Base-by-base conservation (phyloP, 2,329 filamentous ascomycete genomes). In the Sphaceloma murrayae region DNA sequence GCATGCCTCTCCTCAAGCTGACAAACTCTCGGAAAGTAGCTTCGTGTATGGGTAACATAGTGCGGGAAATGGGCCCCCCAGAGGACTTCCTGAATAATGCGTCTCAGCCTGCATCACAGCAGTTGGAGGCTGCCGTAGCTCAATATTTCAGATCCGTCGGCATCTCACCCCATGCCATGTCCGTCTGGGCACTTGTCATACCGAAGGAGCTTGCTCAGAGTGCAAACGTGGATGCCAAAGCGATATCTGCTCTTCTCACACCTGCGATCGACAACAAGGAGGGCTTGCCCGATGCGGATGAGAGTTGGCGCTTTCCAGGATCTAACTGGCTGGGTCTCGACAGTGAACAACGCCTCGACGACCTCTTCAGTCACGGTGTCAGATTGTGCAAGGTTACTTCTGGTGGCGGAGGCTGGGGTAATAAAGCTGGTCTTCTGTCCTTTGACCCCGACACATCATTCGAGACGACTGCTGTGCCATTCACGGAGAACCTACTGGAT, bases 391-490 rank as follows among this genome's bases (percentile, higher is more conserved):
- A 63, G 43, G 62, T 67, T 72, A 75, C 88, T 50, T 87, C 83
- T 54, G 85, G 85, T 3, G 85, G 85, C 34, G 85, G 85, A 31
- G 85, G 85, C 14, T 93, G 85, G 85, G 85, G 85, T 11, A 68
- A 74, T 46, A 91, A 89, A 59, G 78, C 82, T 54, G 85, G 85
- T 0, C 66, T 93, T 0, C 65, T 93, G 2, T 85, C 85, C 4
- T 69, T 93, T 3, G 85, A 91, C 55, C 83, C 85, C 3, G 73
- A 85, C 51, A 71, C 67, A 11, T 67, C 60, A 14, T 74, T 75
- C 53, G 64, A 63, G n/a, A 53, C 65, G 13, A 57, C 67, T 5
- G 68, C 72, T 29, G 65, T 76, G 24, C 80, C 51, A 64, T 72
- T 26, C 77, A 78, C 49, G 69, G 77, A 51, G 62, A 65, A 34